These are phyloP conservation scores for Solioccasus polychromus DNA, from an alignment of 768 basidiomycete species.

Conservation along the genomic window DNA sequence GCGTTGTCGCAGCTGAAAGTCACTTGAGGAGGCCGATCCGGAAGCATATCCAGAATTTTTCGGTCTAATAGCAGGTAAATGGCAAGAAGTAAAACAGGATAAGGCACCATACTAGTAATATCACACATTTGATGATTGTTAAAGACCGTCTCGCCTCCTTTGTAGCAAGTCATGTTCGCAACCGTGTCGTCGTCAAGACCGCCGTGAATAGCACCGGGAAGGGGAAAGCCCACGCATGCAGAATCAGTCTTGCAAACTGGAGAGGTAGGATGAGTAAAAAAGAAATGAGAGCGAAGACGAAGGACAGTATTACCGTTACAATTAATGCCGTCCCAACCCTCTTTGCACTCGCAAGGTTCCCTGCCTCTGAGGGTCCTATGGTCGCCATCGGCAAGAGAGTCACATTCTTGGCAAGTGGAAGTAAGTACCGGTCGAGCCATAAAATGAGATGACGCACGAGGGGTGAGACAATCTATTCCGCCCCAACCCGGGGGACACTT, in stretches of 20 bases:
- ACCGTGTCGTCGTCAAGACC: slow-evolving; percentile 39
- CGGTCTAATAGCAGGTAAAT: slow-evolving; percentile 53
- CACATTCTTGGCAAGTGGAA: slow-evolving; percentile 64
- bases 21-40: slow-evolving; percentile 88
- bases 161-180: slow-evolving; percentile 90
- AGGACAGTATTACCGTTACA: slow-evolving; percentile 75
- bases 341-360: slow-evolving; percentile 81
- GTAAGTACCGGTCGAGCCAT: neutral
- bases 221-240: slow-evolving; percentile 78
- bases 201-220: slow-evolving; percentile 42
- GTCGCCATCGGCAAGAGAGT: slow-evolving; percentile 88
- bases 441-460: slow-evolving; percentile 57
- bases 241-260: slow-evolving; percentile 83
- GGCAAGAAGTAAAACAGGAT: neutral
- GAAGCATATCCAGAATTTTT: slow-evolving; percentile 92
- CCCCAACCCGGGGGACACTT: slow-evolving; percentile 98
- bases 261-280: neutral
- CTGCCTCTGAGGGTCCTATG: slow-evolving; percentile 79
- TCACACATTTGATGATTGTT: slow-evolving; percentile 97
- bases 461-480: slow-evolving; percentile 90
- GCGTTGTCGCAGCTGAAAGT: slow-evolving; percentile 86
- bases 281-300: neutral
- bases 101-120: slow-evolving; percentile 77
- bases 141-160: slow-evolving; percentile 89
- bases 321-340: slow-evolving; percentile 95